phyloP scores from a whole-genome alignment of 805 yeast species.

The Yarrowia sp. region DNA sequence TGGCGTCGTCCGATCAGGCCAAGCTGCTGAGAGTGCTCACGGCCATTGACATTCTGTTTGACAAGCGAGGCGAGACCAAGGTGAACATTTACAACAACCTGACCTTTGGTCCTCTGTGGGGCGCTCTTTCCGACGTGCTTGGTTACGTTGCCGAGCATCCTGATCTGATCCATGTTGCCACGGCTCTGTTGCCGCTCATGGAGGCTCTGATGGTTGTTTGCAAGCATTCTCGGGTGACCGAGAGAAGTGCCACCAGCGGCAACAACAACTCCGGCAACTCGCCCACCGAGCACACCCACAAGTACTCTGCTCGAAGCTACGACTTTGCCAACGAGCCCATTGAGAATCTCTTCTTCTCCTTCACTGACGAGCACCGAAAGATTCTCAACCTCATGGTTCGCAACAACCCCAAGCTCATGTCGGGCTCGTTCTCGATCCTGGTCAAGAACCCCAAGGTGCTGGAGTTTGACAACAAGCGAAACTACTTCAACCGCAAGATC shows the following conservation, averaged over 20 bases:
- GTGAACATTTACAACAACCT: constrained; percentile 63
- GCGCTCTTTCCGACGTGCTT: constrained; percentile 76
- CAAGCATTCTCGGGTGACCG: constrained; percentile 70
- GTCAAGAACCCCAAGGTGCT: constrained; percentile 86
- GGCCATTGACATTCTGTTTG: constrained; percentile 83
- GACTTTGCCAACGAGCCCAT: constrained; percentile 79
- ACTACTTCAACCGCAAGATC: constrained; percentile 78
- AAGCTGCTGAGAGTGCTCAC: constrained; percentile 84
- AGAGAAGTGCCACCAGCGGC: constrained; percentile 4
- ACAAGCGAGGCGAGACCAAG: constrained; percentile 46
- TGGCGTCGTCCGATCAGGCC: constrained; percentile 85
- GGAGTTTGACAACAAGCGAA: constrained; percentile 93
- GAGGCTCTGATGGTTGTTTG: constrained; percentile 97
- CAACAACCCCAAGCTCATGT: constrained; percentile 88
- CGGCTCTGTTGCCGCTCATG: constrained; percentile 81
- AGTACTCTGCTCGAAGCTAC: constrained; percentile 64
- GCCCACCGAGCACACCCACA: constrained; percentile 28
- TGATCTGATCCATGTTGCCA: constrained; percentile 68
- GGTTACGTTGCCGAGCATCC: constrained; percentile 65
- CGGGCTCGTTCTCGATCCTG: constrained; percentile 91
- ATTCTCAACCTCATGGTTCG: constrained; percentile 90
- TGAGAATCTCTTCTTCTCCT: constrained; percentile 79
- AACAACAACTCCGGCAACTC: constrained; percentile 4
- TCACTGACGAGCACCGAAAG: constrained; percentile 87
- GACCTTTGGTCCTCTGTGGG: constrained; percentile 83